phyloP scores from a whole-genome alignment of 768 basidiomycete genomes.

The Boletales sp. region DNA sequence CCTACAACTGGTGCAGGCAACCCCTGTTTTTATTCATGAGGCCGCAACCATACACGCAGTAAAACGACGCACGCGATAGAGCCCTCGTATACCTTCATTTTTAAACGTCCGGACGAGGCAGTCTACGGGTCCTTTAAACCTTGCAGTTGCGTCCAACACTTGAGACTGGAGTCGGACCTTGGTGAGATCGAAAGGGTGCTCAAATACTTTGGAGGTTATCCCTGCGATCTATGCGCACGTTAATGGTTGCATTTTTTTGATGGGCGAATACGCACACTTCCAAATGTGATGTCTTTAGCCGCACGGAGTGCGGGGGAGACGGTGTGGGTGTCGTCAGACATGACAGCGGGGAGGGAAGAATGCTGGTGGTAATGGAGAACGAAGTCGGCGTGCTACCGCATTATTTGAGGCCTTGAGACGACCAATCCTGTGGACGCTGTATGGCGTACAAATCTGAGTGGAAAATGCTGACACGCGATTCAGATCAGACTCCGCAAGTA shows the following conservation, averaged over 20 bases:
- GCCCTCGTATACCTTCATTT: constrained; percentile 76
- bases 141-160: constrained; percentile 62
- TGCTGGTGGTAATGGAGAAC: constrained; percentile 1
- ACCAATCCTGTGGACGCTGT: constrained; percentile 22
- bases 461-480: constrained; percentile 11
- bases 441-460: constrained; percentile 13
- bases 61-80: constrained; percentile 71
- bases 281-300: constrained; percentile 52
- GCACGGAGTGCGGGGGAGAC: constrained; percentile 19
- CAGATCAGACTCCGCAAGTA: constrained; percentile 7
- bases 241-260: not conserved
- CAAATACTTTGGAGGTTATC: constrained; percentile 80
- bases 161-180: constrained; percentile 94
- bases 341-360: not conserved
- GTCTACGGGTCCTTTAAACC: constrained; percentile 85
- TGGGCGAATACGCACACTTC: constrained; percentile 43
- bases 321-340: constrained; percentile 20
- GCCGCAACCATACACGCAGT: not conserved
- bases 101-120: constrained; percentile 79
- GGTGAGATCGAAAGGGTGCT: constrained; percentile 93
- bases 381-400: constrained; percentile 19
- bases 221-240: constrained; percentile 61
- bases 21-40: constrained; percentile 50
- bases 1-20: constrained; percentile 88
- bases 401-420: constrained; percentile 16